Percentiles rank a stretch among this genome's conserved stretches.
phyloP scores from a whole-genome alignment of 1,139 yeast species.

The Debaryomyces fabryi region DNA sequence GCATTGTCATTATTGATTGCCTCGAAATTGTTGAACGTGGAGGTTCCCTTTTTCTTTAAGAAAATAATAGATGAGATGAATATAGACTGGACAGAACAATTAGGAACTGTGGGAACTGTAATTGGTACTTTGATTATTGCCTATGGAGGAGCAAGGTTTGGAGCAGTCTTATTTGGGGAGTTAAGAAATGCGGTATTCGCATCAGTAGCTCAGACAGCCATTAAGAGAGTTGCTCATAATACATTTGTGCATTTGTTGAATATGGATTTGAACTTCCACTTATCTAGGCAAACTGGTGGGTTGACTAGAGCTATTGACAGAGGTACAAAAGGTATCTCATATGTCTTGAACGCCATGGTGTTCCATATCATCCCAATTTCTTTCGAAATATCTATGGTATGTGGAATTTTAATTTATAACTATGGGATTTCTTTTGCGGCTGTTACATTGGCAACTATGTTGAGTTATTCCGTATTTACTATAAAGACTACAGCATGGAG shows the following conservation, averaged over 20 bases:
- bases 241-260: conserved; percentile 83
- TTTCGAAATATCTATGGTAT: conserved; percentile 88
- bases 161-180: conserved; percentile 93
- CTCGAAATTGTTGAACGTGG: conserved; percentile 86
- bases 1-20: conserved; percentile 75
- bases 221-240: conserved; percentile 84
- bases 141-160: conserved; percentile 93
- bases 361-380: conserved; percentile 93
- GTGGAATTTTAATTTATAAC: conserved; percentile 91
- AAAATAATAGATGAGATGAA: conserved; percentile 90
- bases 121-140: conserved; percentile 80
- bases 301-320: conserved; percentile 94
- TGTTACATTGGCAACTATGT: conserved; percentile 85
- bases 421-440: conserved; percentile 90
- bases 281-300: conserved; percentile 94
- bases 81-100: conserved; percentile 73
- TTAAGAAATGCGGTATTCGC: conserved; percentile 94
- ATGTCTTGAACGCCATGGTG: conserved; percentile 92
- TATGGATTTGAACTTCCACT: conserved; percentile 87
- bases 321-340: conserved; percentile 96
- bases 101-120: conserved; percentile 62
- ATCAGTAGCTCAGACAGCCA: conserved; percentile 92
- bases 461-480: conserved; percentile 83
- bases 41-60: conserved; percentile 94
- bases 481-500: conserved; percentile 96